These are phyloP conservation scores for Linum trigynum DNA, from an alignment of 345 rosid species.

Conservation along the genomic window DNA sequence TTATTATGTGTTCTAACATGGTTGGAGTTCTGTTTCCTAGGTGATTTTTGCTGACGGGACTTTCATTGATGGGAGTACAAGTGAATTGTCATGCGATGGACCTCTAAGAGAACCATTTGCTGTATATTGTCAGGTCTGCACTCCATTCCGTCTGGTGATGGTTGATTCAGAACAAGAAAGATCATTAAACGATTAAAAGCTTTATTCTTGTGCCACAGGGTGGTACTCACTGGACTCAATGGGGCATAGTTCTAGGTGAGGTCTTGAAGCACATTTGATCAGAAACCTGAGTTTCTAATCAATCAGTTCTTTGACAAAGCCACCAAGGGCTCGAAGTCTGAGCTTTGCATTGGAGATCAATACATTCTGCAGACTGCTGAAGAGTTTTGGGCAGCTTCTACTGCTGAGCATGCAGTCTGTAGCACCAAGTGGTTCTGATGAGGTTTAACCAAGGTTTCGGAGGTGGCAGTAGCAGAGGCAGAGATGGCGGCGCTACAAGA, in stretches of 20 bases:
- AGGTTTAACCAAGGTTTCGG: conserved; percentile 66
- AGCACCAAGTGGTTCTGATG: conserved; percentile 28
- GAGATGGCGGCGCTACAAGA: conserved; percentile 39
- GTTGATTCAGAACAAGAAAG: background rate
- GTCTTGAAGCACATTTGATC: conserved; percentile 38
- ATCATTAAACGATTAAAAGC: background rate
- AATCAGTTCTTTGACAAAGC: background rate
- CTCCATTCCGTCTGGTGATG: background rate
- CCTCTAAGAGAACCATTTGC: conserved; percentile 52
- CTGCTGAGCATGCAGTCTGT: background rate
- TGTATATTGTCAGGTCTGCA: conserved; percentile 47
- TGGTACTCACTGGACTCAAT: conserved; percentile 63
- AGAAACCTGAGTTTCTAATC: background rate
- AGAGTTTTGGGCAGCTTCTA: background rate
- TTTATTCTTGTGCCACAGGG: conserved; percentile 31
- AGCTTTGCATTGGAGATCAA: background rate
- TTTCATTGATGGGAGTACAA: conserved; percentile 57
- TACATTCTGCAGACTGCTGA: background rate
- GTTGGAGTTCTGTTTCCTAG: conserved; percentile 15
- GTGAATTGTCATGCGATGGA: conserved; percentile 61
- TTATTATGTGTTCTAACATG: background rate
- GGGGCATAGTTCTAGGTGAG: conserved; percentile 62
- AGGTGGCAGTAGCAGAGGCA: conserved; percentile 31
- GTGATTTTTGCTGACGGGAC: conserved; percentile 67
- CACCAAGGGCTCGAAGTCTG: background rate